Base-by-base conservation (phyloP, 805 yeast species). In the Ogataea polymorpha region DNA sequence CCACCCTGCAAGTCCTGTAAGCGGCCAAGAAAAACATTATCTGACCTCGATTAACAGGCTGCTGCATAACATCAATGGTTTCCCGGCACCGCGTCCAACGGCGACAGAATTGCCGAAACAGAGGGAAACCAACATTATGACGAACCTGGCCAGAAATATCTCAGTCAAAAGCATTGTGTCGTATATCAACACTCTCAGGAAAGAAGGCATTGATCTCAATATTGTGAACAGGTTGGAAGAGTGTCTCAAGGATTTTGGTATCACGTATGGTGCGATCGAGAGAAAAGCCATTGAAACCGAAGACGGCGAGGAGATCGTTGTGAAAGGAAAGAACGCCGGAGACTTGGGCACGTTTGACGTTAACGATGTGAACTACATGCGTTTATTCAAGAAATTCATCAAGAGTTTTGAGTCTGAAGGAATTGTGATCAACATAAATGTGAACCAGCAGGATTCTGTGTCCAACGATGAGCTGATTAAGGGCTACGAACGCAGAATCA, bases 401-500 rank as follows among this genome's bases (percentile, higher is more conserved):
- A 69, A 71, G 46, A 75, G 71, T 40, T 66, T 72, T 39, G 67
- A 65, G 50, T 61, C 70, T 5, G 66, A 64, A 18, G 65, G 64
- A 0, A 35, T 64, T 10, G 31, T 30, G 8, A 57, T 62, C 32
- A 47, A 47, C 13, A 26, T 74, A 58, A 68, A 64, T 41, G 53
- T 48, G 23, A 57, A 63, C 21, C 60, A 67, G 9, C 60, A 65
- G 25, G 35, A 63, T 4, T 18, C 40, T 8, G 41, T 32, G 10
- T 12, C 48, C 2, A 40, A 40, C 23, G 56, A 63, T 3, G 78
- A 71, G 31, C 54, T 74, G 10, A 65, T 83, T 9, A 71, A 71
- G 48, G 86, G 86, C 0, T 82, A 88, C 48, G 82, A 82, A 57
- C 62, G 76, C 9, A 67, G 96, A 39, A 86, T 91, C 29, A 78